phyloP scores from a whole-genome alignment of 1,284 basidiomycete species.

The Prillingera fragicola region DNA sequence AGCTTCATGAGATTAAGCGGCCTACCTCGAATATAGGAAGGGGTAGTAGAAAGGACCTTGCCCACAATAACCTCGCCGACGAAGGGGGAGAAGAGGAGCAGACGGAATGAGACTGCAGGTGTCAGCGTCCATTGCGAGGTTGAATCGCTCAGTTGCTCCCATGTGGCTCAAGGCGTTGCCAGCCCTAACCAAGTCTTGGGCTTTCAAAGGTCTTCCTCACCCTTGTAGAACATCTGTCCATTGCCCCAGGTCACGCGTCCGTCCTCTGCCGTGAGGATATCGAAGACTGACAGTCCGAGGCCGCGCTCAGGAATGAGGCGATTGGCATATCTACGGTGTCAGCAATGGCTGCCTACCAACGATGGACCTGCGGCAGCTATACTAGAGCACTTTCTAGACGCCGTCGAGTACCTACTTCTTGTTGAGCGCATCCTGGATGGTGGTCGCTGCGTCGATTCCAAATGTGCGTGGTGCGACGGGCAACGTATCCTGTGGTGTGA shows the following conservation, averaged over 20 bases:
- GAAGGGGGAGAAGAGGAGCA: constrained; percentile 89
- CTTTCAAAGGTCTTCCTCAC: constrained; percentile 50
- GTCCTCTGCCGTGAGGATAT: constrained; percentile 77
- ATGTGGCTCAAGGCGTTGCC: too few species aligned
- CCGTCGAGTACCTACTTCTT: constrained; percentile 35
- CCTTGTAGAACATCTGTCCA: constrained; percentile 89
- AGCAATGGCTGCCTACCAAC: not conserved
- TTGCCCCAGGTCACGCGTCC: constrained; percentile 93
- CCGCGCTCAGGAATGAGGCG: constrained; percentile 87
- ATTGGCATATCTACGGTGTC: constrained; percentile 74
- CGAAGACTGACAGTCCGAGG: constrained; percentile 81
- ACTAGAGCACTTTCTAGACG: not conserved
- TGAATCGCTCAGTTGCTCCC: not conserved
- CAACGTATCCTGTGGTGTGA: constrained; percentile 43
- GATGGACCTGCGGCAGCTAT: not conserved
- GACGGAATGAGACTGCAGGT: constrained; percentile 76
- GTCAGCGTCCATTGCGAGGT: constrained; percentile 12
- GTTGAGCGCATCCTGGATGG: constrained; percentile 46
- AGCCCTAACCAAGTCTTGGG: too few species aligned
- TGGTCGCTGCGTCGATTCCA: constrained; percentile 34
- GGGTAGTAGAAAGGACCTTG: constrained; percentile 76
- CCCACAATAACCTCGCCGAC: constrained; percentile 82
- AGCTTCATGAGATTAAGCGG: constrained; percentile 40
- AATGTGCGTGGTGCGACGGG: constrained; percentile 46
- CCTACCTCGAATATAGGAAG: constrained; percentile 76